Evolutionary conservation across 2,329 filamentous ascomycete species (phyloP), one percentile per base, ranked within the genome.

Genomic region (Claviceps monticola): DNA sequence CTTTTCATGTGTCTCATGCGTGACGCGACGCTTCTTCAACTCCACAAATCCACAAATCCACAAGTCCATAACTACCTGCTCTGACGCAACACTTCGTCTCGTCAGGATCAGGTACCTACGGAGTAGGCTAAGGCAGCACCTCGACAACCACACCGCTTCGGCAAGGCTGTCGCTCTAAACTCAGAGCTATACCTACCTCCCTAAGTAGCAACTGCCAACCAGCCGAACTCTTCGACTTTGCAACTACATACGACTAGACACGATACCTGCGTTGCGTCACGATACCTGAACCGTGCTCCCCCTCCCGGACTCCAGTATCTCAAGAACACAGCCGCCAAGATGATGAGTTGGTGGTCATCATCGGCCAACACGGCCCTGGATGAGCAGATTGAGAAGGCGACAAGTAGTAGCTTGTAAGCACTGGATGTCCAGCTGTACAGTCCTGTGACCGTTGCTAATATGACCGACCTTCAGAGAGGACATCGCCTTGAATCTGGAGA

Each of bases 261-360:
- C 45, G 11, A 46, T 36, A 34, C 48, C 14, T 19, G 29, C 19
- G 37, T 42, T 38, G 39, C 41, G 42, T 51, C 42, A 41, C 49
- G 21, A 11, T 29, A 29, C 34, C n/a, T 14, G 16, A 36, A 11
- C 43, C 23, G 43, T 36, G 48, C 29, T n/a, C 17, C 26, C 9
- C 16, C n/a, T 21, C 34, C 19, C 26, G 13, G 9, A 42, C 26
- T 2, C 14, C 17, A n/a, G 41, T 34, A 37, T n/a, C 5, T 16
- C n/a, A 45, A 21, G 29, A 17, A 45, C 9, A 29, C 19, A 21
- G 19, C n/a, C 39, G 46, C 48, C 63, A 63, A 58, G 49, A 85
- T 78, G 76, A 96, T 96, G 90, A 84, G 88, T 66, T 89, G 90
- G 76, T 98, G 91, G 91, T 97, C 95, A 67, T 87, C 86, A 60